Conservation (phyloP, 2,329 filamentous ascomycete species). For the Aureobasidium sp. region DNA sequence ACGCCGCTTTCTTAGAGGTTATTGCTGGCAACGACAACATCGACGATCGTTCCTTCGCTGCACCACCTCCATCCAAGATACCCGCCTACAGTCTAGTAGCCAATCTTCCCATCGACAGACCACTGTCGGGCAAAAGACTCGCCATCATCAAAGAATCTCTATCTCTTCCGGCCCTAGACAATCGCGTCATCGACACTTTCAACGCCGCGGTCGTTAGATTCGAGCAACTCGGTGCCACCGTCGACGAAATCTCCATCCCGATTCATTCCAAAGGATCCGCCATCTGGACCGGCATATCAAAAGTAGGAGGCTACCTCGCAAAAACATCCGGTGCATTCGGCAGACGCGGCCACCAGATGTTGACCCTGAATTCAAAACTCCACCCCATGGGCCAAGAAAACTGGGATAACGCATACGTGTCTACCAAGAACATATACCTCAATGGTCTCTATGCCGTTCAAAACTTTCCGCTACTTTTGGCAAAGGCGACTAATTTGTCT, state of each 20-base stretch:
- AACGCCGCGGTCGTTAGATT: slow-evolving; percentile 38
- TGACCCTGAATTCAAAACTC: slow-evolving; percentile 44
- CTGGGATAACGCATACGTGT: slow-evolving; percentile 47
- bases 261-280: slow-evolving; percentile 42
- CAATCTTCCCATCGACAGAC: slow-evolving; percentile 16
- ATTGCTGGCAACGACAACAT: slow-evolving; percentile 41
- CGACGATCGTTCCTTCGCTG: slow-evolving; percentile 33
- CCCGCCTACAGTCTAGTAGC: slow-evolving; percentile 27
- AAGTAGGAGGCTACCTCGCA: slow-evolving; percentile 38
- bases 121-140: slow-evolving; percentile 26
- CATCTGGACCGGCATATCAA: slow-evolving; percentile 43
- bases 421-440: slow-evolving; percentile 50
- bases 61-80: slow-evolving; percentile 23
- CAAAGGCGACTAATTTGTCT: slow-evolving; percentile 45
- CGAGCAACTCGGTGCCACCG: slow-evolving; percentile 40
- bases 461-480: slow-evolving; percentile 41
- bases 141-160: slow-evolving; percentile 30
- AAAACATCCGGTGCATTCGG: slow-evolving; percentile 37
- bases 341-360: slow-evolving; percentile 43
- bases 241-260: slow-evolving; percentile 47
- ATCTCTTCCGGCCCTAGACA: slow-evolving; percentile 29
- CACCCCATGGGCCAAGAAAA: slow-evolving; percentile 41
- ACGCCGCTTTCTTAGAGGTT: slow-evolving; percentile 32
- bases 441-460: slow-evolving; percentile 44
- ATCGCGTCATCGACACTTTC: slow-evolving; percentile 37